phyloP scores from a whole-genome alignment of 176 grass and related monocot species.

The Hordeum marinum region DNA sequence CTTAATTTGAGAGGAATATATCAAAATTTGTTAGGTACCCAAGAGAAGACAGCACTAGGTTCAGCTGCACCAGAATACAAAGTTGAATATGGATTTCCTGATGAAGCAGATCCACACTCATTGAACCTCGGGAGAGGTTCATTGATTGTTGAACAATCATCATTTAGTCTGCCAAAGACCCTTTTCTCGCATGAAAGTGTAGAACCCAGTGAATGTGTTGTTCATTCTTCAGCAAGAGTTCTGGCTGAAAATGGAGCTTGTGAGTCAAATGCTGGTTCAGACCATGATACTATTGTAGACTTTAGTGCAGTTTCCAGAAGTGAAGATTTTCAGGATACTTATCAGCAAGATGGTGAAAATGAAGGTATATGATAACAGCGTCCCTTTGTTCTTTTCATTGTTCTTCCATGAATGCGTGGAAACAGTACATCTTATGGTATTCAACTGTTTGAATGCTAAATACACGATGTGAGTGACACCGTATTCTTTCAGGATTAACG shows the following conservation, averaged over 20 bases:
- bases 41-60: background rate
- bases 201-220: background rate
- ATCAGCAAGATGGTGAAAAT: background rate
- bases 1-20: background rate
- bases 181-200: background rate
- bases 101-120: background rate
- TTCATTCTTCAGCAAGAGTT: background rate
- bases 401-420: background rate
- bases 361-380: background rate
- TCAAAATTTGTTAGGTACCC: slow-evolving; percentile 28
- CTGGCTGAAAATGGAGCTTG: background rate
- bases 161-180: background rate
- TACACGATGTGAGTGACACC: background rate
- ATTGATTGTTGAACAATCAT: background rate
- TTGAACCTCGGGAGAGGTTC: background rate
- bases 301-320: background rate
- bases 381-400: background rate
- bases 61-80: background rate
- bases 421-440: background rate
- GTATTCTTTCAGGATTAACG: background rate
- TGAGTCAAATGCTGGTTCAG: slow-evolving; percentile 19
- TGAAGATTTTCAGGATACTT: background rate
- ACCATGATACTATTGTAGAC: background rate
- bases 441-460: background rate
- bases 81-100: background rate